These are phyloP conservation scores for Cercospora brassicicola DNA, from an alignment of 2,329 filamentous ascomycete genomes.

Conservation along the genomic window DNA sequence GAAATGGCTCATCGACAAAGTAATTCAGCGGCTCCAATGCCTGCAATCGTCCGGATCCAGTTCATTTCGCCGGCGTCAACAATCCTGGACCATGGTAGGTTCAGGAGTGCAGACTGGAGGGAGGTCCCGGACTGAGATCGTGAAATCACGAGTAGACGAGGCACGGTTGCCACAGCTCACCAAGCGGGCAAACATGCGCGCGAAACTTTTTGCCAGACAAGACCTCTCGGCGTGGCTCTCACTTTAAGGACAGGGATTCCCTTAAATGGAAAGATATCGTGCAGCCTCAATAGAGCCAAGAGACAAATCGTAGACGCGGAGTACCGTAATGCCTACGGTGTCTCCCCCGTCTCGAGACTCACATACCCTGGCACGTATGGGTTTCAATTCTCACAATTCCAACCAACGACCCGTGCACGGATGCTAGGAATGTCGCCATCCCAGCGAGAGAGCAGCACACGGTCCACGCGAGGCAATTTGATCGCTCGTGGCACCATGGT, in stretches of 20 bases:
- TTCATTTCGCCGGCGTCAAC: not conserved
- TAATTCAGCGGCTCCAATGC: not conserved
- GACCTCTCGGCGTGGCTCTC: not conserved
- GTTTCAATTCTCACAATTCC: not conserved
- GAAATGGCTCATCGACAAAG: not conserved
- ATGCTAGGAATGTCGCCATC: not conserved
- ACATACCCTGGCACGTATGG: not conserved
- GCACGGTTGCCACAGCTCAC: not conserved
- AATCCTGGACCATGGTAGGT: not conserved
- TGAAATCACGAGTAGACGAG: not conserved
- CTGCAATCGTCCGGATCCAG: not conserved
- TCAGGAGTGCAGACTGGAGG: constrained; percentile 1
- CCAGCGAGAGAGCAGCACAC: not conserved
- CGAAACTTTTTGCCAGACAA: not conserved
- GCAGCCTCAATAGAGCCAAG: not conserved
- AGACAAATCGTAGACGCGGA: not conserved
- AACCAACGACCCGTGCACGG: not conserved
- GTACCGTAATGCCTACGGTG: not conserved
- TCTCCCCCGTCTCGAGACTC: not conserved
- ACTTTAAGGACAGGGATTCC: not conserved
- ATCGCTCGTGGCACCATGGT: not conserved
- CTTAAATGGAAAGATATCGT: not conserved
- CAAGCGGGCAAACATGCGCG: not conserved
- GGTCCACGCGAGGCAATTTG: not conserved
- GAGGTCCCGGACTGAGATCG: not conserved